These are phyloP conservation scores for Millerozyma miso DNA, from an alignment of 805 yeast genomes.

Conservation along the genomic window DNA sequence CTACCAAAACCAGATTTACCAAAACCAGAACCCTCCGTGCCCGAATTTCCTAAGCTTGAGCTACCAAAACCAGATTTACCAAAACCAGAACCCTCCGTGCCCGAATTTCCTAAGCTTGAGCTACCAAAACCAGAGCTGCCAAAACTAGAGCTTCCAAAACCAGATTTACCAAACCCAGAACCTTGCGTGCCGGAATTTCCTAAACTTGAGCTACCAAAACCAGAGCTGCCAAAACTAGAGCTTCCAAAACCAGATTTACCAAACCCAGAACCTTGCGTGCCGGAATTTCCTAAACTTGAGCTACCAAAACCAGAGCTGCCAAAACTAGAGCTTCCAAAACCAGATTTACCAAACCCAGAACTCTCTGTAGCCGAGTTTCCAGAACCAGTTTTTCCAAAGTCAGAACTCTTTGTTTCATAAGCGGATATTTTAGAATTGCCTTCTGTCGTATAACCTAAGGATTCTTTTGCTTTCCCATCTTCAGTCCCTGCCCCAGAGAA, in stretches of 20 bases:
- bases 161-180: slow-evolving; percentile 16
- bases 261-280: slow-evolving; percentile 9
- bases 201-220: slow-evolving; percentile 10
- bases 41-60: slow-evolving; percentile 2
- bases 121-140: slow-evolving; percentile 10
- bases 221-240: slow-evolving; percentile 10
- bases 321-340: slow-evolving; percentile 12
- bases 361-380: too few relatives aligned
- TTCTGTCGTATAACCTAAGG: too few relatives aligned
- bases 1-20: slow-evolving; percentile 11
- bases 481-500: not conserved
- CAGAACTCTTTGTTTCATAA: too few relatives aligned
- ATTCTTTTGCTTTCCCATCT: too few relatives aligned
- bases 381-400: too few relatives aligned
- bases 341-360: slow-evolving; percentile 17
- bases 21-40: too few relatives aligned
- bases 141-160: slow-evolving; percentile 12
- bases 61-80: slow-evolving; percentile 10
- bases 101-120: slow-evolving; percentile 10
- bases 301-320: slow-evolving; percentile 10
- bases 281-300: slow-evolving; percentile 10
- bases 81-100: slow-evolving; percentile 9
- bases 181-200: slow-evolving; percentile 10
- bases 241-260: slow-evolving; percentile 10
- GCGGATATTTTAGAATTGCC: too few relatives aligned